phyloP scores from a whole-genome alignment of 1,139 yeast genomes.

The Yamadazyma buinensis region DNA sequence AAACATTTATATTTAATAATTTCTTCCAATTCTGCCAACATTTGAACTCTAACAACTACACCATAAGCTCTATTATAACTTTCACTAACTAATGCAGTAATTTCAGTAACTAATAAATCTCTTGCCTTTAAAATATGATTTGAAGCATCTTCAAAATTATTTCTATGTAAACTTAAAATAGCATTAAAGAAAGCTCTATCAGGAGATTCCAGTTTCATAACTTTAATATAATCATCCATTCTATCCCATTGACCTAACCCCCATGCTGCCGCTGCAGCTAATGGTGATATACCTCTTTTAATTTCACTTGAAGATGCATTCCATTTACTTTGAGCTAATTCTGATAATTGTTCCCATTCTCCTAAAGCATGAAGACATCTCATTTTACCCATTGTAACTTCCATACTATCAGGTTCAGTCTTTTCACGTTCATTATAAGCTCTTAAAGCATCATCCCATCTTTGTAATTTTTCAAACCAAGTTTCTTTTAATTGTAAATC shows the following conservation, averaged over 20 bases:
- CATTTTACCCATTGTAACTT: slow-evolving; percentile 96
- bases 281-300: slow-evolving; percentile 85
- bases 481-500: slow-evolving; percentile 91
- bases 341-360: slow-evolving; percentile 93
- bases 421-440: slow-evolving; percentile 79
- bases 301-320: slow-evolving; percentile 64
- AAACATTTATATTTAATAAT: slow-evolving; percentile 83
- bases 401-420: slow-evolving; percentile 57
- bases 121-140: slow-evolving; percentile 79
- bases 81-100: slow-evolving; percentile 92
- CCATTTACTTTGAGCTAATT: slow-evolving; percentile 88
- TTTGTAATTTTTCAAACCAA: slow-evolving; percentile 93
- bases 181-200: slow-evolving; percentile 95
- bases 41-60: slow-evolving; percentile 93
- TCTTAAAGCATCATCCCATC: slow-evolving; percentile 96
- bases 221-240: slow-evolving; percentile 87
- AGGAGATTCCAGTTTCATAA: slow-evolving; percentile 89
- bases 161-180: slow-evolving; percentile 77
- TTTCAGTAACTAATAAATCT: slow-evolving; percentile 85
- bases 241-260: slow-evolving; percentile 97
- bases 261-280: slow-evolving; percentile 99
- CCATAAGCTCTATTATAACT: slow-evolving; percentile 96
- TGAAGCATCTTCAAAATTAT: slow-evolving; percentile 79
- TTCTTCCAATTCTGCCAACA: slow-evolving; percentile 95
- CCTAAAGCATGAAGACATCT: slow-evolving; percentile 96